Conservation (phyloP, 1,139 yeast species). For the Saccharomycopsis phalli region DNA sequence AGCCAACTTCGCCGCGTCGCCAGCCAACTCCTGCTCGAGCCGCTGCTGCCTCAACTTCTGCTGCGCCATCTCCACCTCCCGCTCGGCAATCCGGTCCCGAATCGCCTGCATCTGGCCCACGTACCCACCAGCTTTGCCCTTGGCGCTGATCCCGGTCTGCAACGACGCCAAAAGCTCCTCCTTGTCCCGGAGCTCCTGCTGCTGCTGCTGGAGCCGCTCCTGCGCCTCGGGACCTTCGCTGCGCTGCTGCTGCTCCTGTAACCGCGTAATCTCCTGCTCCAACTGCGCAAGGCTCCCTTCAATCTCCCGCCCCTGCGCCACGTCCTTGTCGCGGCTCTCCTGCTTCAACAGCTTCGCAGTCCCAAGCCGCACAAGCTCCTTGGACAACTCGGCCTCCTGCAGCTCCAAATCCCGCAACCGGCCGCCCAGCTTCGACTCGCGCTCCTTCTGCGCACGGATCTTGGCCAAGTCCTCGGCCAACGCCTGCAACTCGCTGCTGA, state of each 20-base stretch:
- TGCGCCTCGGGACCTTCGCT: constrained; percentile 35
- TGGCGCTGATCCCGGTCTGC: constrained; percentile 84
- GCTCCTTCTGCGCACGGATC: constrained; percentile 46
- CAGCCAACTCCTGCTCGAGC: constrained; percentile 42
- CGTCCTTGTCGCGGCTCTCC: constrained; percentile 48
- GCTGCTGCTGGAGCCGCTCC: constrained; percentile 35
- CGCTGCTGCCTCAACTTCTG: constrained; percentile 51
- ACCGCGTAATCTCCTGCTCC: constrained; percentile 4
- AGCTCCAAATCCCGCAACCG: constrained; percentile 52
- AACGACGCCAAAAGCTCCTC: constrained; percentile 78
- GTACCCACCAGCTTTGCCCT: constrained; percentile 79
- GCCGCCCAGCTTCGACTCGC: constrained; percentile 57
- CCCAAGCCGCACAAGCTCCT: constrained; percentile 58
- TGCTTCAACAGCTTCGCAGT: constrained; percentile 52
- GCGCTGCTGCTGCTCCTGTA: constrained; percentile 16
- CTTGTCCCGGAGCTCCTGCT: constrained; percentile 46
- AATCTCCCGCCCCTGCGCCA: constrained; percentile 20
- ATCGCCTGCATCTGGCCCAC: constrained; percentile 61
- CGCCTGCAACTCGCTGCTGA: constrained; percentile 46
- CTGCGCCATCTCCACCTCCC: constrained; percentile 52
- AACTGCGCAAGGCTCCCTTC: constrained; percentile 28
- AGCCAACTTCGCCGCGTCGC: constrained; percentile 43
- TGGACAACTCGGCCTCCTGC: constrained; percentile 48
- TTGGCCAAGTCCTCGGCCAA: constrained; percentile 54
- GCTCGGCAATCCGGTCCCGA: constrained; percentile 46